Percentiles rank a stretch among this genome's conserved stretches.
Conservation (phyloP, 225 moss, liverwort and hornwort species). For the Pleurozium schreberi region DNA sequence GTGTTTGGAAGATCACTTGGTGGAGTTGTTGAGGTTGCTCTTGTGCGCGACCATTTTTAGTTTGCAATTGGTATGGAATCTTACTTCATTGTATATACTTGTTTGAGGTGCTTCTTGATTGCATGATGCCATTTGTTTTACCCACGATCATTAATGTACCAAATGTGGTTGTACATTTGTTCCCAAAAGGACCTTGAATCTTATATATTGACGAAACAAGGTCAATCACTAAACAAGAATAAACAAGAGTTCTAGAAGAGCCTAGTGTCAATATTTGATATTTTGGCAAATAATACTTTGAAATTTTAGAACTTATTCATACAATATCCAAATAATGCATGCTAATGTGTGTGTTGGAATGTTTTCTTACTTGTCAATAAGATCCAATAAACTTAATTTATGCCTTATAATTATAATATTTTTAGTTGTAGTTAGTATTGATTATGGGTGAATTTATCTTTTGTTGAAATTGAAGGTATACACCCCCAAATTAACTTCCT, state of each 20-base stretch:
- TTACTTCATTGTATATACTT: not conserved
- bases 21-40: constrained; percentile 83
- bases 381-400: not conserved
- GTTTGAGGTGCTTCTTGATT: not conserved
- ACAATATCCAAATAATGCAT: not conserved
- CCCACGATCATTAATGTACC: too few species aligned
- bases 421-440: not conserved
- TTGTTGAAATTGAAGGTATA: not conserved
- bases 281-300: too few species aligned
- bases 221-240: not conserved
- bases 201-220: not conserved
- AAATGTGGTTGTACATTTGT: not conserved
- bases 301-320: not conserved
- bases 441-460: not conserved
- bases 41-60: constrained; percentile 25
- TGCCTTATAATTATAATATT: not conserved
- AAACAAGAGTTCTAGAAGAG: too few species aligned
- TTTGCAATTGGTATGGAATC: too few species aligned
- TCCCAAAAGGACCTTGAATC: not conserved
- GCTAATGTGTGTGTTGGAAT: not conserved
- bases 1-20: constrained; percentile 97
- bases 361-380: not conserved
- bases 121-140: not conserved
- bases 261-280: not conserved
- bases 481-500: not conserved